These are phyloP conservation scores for Dictyophora rubrovolvata DNA, from an alignment of 768 basidiomycete species.

Conservation along the genomic window DNA sequence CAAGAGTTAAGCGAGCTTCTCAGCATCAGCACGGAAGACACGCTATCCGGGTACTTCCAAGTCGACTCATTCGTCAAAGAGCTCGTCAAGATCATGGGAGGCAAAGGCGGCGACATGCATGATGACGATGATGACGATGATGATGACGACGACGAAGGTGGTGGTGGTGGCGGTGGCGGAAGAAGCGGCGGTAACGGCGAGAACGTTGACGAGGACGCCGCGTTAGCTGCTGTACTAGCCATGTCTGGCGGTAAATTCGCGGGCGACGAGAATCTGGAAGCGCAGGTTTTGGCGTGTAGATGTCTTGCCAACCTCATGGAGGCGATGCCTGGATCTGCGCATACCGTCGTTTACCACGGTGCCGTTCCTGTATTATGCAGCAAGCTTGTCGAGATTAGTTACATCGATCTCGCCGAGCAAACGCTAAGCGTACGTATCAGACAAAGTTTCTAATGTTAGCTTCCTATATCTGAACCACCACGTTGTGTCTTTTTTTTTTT, in stretches of 20 bases:
- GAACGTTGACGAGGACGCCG: conserved; percentile 67
- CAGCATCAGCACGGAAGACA: conserved; percentile 95
- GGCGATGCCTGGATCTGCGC: conserved; percentile 94
- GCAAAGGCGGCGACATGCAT: conserved; percentile 59
- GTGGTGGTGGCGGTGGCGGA: conserved; percentile 59
- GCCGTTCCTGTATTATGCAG: conserved; percentile 96
- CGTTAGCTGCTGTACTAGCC: conserved; percentile 79
- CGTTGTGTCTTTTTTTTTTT: no score
- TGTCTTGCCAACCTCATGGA: conserved; percentile 98
- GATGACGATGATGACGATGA: conserved; percentile 66
- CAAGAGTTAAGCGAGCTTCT: conserved; percentile 93
- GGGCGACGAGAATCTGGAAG: conserved; percentile 83
- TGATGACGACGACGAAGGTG: conserved; percentile 39
- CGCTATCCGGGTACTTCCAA: conserved; percentile 90
- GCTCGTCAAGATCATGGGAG: conserved; percentile 83
- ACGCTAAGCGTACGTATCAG: conserved; percentile 76
- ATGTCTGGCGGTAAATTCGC: conserved; percentile 64
- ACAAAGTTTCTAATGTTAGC: conserved; percentile 4
- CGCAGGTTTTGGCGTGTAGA: conserved; percentile 90
- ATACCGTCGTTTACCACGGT: conserved; percentile 96
- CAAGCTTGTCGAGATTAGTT: conserved; percentile 94
- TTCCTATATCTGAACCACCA: conserved; percentile 3
- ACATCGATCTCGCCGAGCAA: conserved; percentile 97
- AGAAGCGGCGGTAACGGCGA: conserved; percentile 8
- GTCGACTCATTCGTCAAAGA: conserved; percentile 88